A percentile compares a stretch with the other conserved stretches of the same genome.
Evolutionary conservation across 768 basidiomycete genomes (phyloP).

Genomic region (Boletus patriciae): DNA sequence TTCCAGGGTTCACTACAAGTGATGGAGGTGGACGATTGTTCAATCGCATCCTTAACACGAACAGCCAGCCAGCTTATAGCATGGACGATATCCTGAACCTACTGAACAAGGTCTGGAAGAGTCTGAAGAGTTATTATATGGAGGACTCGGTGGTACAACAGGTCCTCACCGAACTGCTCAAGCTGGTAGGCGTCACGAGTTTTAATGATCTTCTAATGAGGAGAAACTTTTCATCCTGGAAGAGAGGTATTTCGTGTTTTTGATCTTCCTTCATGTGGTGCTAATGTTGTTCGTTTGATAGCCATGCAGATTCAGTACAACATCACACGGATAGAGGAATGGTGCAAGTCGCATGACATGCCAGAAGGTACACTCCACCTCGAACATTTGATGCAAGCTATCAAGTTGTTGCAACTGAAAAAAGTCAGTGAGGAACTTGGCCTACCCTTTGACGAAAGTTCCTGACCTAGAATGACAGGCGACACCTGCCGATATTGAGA

Average conservation of each 20-base stretch:
- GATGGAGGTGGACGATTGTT: conserved; percentile 93
- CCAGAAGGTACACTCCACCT: conserved; percentile 96
- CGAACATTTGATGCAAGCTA: conserved; percentile 99
- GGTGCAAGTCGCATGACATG: conserved; percentile 99
- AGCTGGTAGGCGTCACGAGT: conserved; percentile 92
- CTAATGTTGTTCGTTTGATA: conserved; percentile 33
- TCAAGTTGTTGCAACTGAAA: conserved; percentile 95
- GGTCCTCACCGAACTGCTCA: conserved; percentile 90
- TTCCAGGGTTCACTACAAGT: conserved; percentile 95
- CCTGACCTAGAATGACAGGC: conserved; percentile 49
- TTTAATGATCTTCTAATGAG: conserved; percentile 99
- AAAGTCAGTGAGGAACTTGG: conserved; percentile 56
- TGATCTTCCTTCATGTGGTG: background rate
- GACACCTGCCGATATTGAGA: conserved; percentile 93
- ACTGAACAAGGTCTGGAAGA: conserved; percentile 97
- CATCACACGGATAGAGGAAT: conserved; percentile 95
- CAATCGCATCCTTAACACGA: conserved; percentile 86
- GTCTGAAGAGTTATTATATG: conserved; percentile 97
- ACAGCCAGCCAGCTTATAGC: conserved; percentile 84
- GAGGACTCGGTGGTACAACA: conserved; percentile 97
- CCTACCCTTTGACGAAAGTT: conserved; percentile 3
- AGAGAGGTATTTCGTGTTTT: conserved; percentile 68
- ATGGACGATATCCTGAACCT: conserved; percentile 99
- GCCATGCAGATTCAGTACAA: conserved; percentile 99
- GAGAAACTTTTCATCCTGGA: conserved; percentile 99